These are phyloP conservation scores for Hypoxylon rubiginosum DNA, from an alignment of 2,329 filamentous ascomycete genomes.

Conservation along the genomic window DNA sequence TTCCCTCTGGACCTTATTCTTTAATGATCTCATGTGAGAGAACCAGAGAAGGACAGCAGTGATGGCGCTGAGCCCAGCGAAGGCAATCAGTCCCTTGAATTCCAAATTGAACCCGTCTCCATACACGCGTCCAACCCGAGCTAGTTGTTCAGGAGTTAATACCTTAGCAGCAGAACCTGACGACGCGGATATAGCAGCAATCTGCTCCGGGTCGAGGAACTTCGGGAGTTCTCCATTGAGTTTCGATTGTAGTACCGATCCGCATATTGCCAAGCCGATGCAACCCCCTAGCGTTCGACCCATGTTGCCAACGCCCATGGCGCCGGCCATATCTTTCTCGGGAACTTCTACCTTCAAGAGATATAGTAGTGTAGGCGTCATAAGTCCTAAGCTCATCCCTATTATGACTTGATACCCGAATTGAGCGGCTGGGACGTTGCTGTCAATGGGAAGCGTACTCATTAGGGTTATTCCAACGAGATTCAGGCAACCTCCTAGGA, in stretches of 20 bases:
- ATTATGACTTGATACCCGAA: conserved; percentile 30
- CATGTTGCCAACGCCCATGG: conserved; percentile 28
- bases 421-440: conserved; percentile 11
- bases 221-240: conserved; percentile 20
- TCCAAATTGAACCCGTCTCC: conserved; percentile 21
- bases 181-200: conserved; percentile 19
- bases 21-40: conserved; percentile 19
- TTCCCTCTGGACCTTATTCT: conserved; percentile 5
- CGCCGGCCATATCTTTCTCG: conserved; percentile 23
- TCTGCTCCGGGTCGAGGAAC: conserved; percentile 21
- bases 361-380: conserved; percentile 25
- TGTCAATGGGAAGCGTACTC: conserved; percentile 17
- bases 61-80: conserved; percentile 13
- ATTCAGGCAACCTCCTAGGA: conserved; percentile 16
- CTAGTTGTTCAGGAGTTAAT: conserved; percentile 9
- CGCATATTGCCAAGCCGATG: conserved; percentile 21
- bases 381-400: conserved; percentile 21
- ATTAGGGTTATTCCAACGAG: conserved; percentile 22
- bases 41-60: conserved; percentile 19
- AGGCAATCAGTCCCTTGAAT: conserved; percentile 23
- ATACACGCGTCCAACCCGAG: conserved; percentile 13
- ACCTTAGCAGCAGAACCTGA: conserved; percentile 15
- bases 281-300: conserved; percentile 21
- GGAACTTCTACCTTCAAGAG: conserved; percentile 21
- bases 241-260: conserved; percentile 16